phyloP scores from a whole-genome alignment of 306 rosid genomes.

The Quercus ilex region DNA sequence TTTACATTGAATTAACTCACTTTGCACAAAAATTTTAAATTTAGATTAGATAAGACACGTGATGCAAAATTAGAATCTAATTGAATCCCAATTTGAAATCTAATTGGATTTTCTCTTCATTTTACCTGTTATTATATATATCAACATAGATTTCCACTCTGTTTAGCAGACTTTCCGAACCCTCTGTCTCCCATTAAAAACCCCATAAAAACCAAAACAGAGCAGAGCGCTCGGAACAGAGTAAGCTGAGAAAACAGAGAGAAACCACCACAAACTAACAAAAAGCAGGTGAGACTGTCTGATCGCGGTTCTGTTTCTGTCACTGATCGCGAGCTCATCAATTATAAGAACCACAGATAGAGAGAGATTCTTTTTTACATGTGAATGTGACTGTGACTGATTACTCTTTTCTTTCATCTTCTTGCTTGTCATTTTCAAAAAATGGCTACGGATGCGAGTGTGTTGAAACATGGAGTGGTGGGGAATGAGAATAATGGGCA shows the following conservation, averaged over 20 bases:
- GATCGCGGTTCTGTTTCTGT: neutral
- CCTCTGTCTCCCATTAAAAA: neutral
- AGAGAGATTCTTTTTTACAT: too few species aligned
- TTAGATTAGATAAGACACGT: too few species aligned
- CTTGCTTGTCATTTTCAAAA: neutral
- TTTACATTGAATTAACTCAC: too few species aligned
- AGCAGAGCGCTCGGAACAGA: neutral
- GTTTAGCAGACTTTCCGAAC: conserved; percentile 34
- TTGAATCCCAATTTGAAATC: too few species aligned
- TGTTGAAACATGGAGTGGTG: conserved; percentile 1
- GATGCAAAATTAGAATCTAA: too few species aligned
- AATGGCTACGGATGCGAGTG: conserved; percentile 36
- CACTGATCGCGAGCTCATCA: too few species aligned
- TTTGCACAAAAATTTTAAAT: too few species aligned
- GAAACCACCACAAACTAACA: neutral
- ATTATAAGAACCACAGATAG: too few species aligned
- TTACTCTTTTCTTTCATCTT: neutral
- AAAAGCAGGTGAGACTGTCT: neutral
- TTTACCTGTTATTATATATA: too few species aligned
- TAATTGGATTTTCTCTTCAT: too few species aligned
- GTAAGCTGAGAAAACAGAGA: conserved; percentile 5
- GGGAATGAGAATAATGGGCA: conserved; percentile 14
- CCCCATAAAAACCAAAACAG: neutral
- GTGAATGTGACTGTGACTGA: too few species aligned
- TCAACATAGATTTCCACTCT: neutral